Percentiles rank a stretch among this genome's conserved stretches.
phyloP scores from a whole-genome alignment of 441 rosid species.

The Adansonia grandidieri region DNA sequence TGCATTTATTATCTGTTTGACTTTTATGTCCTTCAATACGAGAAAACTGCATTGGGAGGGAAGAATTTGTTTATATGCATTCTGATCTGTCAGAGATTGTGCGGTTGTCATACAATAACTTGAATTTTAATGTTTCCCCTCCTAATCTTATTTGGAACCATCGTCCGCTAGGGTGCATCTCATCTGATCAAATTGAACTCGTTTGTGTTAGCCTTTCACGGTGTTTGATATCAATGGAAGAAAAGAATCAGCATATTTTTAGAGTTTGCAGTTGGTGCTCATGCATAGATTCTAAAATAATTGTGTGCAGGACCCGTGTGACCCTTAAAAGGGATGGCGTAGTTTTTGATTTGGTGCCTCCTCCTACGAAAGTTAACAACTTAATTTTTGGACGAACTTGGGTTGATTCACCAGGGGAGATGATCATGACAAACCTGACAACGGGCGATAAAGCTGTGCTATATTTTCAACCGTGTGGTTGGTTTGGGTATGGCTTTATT shows the following conservation, averaged over 20 bases:
- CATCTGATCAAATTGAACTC: background rate
- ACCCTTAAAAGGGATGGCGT: constrained; percentile 87
- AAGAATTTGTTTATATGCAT: background rate
- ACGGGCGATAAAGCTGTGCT: constrained; percentile 94
- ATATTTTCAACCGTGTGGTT: constrained; percentile 98
- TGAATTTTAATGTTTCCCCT: background rate
- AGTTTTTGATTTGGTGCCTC: constrained; percentile 94
- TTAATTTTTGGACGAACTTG: constrained; percentile 96
- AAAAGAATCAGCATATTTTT: background rate
- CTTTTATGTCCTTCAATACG: background rate
- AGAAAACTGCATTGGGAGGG: background rate
- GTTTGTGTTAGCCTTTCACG: background rate
- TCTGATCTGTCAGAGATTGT: constrained; percentile 13
- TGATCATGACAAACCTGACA: constrained; percentile 85
- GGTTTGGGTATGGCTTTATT: constrained; percentile 80
- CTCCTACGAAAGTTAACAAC: constrained; percentile 90
- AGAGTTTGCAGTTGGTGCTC: background rate
- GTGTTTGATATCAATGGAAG: constrained; percentile 7
- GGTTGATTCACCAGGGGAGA: constrained; percentile 95
- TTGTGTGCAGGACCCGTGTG: constrained; percentile 73
- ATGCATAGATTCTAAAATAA: background rate
- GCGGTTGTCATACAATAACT: background rate
- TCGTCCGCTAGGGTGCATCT: background rate
- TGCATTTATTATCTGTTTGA: background rate
- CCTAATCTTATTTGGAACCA: background rate